A percentile compares a stretch with the other conserved stretches of the same genome.
phyloP scores from a whole-genome alignment of 2,329 filamentous ascomycete species.

The Albophoma yamanashiensis region DNA sequence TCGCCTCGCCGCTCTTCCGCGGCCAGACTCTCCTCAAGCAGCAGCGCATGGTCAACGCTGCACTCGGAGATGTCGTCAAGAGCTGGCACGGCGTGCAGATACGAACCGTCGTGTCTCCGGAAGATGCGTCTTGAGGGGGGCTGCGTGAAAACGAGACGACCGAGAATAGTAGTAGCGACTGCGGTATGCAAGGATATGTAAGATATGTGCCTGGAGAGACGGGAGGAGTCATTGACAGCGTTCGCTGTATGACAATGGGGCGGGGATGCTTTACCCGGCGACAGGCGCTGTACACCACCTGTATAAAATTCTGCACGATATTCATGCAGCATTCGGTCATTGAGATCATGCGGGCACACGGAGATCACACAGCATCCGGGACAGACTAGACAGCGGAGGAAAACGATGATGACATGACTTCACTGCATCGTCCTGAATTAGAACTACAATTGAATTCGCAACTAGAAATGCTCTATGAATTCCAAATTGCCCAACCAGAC shows the following conservation, averaged over 20 bases:
- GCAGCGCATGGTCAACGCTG: slow-evolving; percentile 68
- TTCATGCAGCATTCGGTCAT: neutral
- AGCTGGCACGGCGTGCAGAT: slow-evolving; percentile 77
- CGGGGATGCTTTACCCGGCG: neutral
- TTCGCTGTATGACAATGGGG: neutral
- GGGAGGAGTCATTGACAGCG: neutral
- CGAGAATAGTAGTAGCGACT: neutral
- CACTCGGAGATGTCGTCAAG: slow-evolving; percentile 66
- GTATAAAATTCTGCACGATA: neutral
- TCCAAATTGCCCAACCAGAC: neutral
- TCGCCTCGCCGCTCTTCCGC: slow-evolving; percentile 59
- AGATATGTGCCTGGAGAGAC: neutral
- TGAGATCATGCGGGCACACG: neutral
- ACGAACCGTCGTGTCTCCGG: slow-evolving; percentile 47
- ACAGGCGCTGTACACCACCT: neutral
- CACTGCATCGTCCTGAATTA: neutral
- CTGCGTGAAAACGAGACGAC: neutral
- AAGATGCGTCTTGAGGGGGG: neutral
- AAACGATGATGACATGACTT: neutral
- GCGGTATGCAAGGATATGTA: neutral
- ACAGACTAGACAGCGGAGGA: neutral
- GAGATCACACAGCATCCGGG: neutral
- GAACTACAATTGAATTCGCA: neutral
- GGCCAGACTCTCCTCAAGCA: slow-evolving; percentile 68
- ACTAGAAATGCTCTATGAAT: neutral